Evolutionary conservation across 768 basidiomycete genomes (phyloP), one percentile per base, ranked within the genome.

Genomic region (Kwoniella sp.): DNA sequence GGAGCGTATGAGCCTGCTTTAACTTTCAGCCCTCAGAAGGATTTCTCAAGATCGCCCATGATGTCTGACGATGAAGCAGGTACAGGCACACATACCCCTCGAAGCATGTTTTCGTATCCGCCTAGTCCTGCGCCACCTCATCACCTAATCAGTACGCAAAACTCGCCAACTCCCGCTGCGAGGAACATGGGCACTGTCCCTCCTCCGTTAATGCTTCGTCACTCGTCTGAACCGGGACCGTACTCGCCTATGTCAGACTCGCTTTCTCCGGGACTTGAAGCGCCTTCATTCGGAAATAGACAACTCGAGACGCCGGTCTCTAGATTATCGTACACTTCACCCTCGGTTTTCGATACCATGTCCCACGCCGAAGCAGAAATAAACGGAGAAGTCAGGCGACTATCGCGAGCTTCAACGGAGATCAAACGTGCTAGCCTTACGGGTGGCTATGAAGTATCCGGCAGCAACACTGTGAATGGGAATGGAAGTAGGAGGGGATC

Each of bases 321-420:
- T 15, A 29, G 48, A 19, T 49, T 60, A 17, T 36, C 58, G 33
- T 60, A 62, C 50, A 55, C 58, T 29, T 63, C 60, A n/a, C 66
- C 61, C 19, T 53, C 40, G 30, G 62, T 58, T 1, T 47, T 64
- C 21, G 67, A 70, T n/a, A 56, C 58, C 9, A 58, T 63, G 51
- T 61, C 60, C 15, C 30, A 66, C 48, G 58, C 68, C 13, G 57
- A 60, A 40, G 24, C 40, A n/a, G 70, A 71, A 57, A 68, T 74
- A 21, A 37, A 60, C 6, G 40, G 50, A 46, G 62, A 64, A 47
- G 36, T 64, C 24, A 57, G 51, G 13, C 63, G 73, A 10, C 33
- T 74, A 26, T 51, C 55, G 3, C 29, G 62, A 29, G 55, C 54
- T 27, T 74, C 73, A 15, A 64, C 60, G 9, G 63, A 71, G n/a